phyloP scores from a whole-genome alignment of 139 green algal genomes.

The Closterium sp. region DNA sequence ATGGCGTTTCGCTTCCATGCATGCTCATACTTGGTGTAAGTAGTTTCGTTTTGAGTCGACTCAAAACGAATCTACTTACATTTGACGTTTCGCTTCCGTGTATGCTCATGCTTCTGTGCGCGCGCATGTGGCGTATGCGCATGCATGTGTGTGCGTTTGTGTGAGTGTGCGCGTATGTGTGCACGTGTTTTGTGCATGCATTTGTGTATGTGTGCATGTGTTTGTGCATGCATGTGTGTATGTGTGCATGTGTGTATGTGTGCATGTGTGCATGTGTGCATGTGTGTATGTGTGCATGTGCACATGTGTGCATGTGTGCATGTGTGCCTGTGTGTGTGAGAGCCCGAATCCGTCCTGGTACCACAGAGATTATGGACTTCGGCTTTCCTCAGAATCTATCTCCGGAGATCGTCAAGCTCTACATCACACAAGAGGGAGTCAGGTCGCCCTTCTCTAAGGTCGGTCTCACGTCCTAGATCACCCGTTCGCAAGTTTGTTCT shows the following conservation, averaged over 20 bases:
- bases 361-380: slow-evolving; percentile 80
- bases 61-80: too few species aligned
- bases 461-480: background rate
- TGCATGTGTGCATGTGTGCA: background rate
- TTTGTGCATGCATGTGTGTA: background rate
- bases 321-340: background rate
- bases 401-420: slow-evolving; percentile 80
- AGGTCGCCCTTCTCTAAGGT: slow-evolving; percentile 48
- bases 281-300: background rate
- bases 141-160: background rate
- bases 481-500: background rate
- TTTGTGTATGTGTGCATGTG: too few species aligned
- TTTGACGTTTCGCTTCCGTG: background rate
- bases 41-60: too few species aligned
- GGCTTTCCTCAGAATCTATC: slow-evolving; percentile 88
- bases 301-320: background rate
- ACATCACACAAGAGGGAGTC: slow-evolving; percentile 89
- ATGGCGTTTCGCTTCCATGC: background rate
- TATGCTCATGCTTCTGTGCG: too few species aligned
- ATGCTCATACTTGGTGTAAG: too few species aligned
- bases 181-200: too few species aligned
- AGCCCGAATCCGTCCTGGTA: background rate
- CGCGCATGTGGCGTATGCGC: background rate
- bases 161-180: background rate
- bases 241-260: background rate